Base-by-base conservation (phyloP, 2,329 filamentous ascomycete species). In the Massarina eburnea region DNA sequence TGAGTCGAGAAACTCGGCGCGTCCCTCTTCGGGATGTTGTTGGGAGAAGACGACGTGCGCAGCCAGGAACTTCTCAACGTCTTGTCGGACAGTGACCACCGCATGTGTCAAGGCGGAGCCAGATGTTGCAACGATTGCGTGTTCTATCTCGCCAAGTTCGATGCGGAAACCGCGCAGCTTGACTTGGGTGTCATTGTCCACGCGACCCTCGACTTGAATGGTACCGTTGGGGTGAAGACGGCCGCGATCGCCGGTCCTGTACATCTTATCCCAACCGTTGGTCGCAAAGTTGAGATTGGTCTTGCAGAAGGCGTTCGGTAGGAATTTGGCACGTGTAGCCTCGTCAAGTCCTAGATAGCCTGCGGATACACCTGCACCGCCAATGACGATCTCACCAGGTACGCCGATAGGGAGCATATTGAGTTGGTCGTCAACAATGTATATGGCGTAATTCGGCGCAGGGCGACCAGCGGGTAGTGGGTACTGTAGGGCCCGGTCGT, bases 131-230 rank as follows among this genome's bases (percentile, higher is more conserved):
- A n/a, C n/a, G n/a, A 36, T 36, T 20, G n/a, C 19, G 8, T 36
- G n/a, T 12, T 36, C 71, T 18, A 80, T 67, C 9, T 81, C 79
- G 4, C 62, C 54, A 1, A 81, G 58, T 9, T 81, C 77, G 20
- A 80, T 70, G 1, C 74, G 67, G 3, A 74, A 43, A 2, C 75
- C 75, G 2, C 66, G 62, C 3, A 80, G 58, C 52, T 80, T 79
- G 48, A 79, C 57, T 37, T 77, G 70, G 1, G 68, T 72, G 41
- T 77, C 73, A 2, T 71, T 73, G 1, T 46, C 57, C 1, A 74
- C 68, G 0, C 75, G 71, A 1, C 73, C 72, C 6, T 66, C 43
- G 24, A 72, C 57, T 1, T 65, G 41, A 0, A 78, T 52, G 0
- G 54, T 48, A 1, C 74, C 74, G 22, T 73, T 63, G 0, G 47